Base-by-base conservation (phyloP, 2,329 filamentous ascomycete species). In the Alternaria sp. region DNA sequence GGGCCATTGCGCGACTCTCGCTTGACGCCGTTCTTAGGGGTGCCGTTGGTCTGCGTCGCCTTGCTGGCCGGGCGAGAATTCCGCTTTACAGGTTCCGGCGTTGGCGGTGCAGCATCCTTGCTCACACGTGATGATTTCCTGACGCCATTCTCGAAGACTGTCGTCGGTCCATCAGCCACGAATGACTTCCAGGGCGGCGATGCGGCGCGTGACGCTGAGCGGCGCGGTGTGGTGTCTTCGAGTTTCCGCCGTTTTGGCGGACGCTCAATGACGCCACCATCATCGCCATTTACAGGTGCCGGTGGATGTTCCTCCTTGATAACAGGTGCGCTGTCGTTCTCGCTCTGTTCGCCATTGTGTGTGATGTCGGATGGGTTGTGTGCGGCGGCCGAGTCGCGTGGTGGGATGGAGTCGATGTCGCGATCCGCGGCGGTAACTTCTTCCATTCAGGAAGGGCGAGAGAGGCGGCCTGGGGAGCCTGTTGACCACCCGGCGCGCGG, bases 151-250 rank as follows among this genome's bases (percentile, higher is more conserved):
- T 88, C 84, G 49, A 91, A 87, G 77, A 96, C 94, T 1, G 92
- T 91, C 4, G 95, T 96, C 21, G 96, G 96, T 0, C 96, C 96
- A 26, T 97, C 92, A 44, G 91, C 93, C 62, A 87, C 87, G 66
- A 92, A 87, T 74, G 89, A 92, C 83, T 96, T 98, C 96, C 96
- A 99, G 21, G 96, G 96, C 69, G 96, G 96, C 67, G 95, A 98
- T 64, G 86, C 85, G 57, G 83, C 82, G 81, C 83, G 80, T 65
- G 83, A 78, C 12, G 73, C 68, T 5, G 79, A 77, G 56, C 76
- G 77, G 54, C 74, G 71, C 51, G 73, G 72, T 15, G 75, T 74
- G 58, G 73, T 64, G 66, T 81, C 77, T 45, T 79, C 78, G 36
- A 83, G 78, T 77, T 89, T 89, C 66, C 89, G 89, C 76, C 90